phyloP scores from a whole-genome alignment of 768 basidiomycete species.

The Lyophyllum semitale region DNA sequence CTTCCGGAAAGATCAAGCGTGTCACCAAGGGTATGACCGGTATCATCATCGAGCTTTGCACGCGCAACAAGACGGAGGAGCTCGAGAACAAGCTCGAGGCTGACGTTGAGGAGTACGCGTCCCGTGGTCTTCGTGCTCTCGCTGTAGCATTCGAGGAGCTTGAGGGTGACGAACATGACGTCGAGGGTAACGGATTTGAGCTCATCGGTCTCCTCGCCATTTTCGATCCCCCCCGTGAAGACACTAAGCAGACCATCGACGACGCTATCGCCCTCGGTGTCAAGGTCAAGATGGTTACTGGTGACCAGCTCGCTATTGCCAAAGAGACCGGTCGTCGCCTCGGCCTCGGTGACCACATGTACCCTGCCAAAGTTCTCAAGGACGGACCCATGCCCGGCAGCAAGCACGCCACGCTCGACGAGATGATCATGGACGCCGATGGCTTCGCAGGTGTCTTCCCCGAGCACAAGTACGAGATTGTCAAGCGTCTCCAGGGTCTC shows the following conservation, averaged over 20 bases:
- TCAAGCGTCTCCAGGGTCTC: slow-evolving; percentile 95
- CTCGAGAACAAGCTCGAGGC: slow-evolving; percentile 88
- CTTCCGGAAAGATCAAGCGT: slow-evolving; percentile 95
- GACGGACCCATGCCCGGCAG: slow-evolving; percentile 88
- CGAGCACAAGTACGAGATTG: slow-evolving; percentile 99
- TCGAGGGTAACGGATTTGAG: slow-evolving; percentile 95
- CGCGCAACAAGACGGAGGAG: slow-evolving; percentile 95
- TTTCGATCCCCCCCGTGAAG: slow-evolving; percentile 96
- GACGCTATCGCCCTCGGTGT: slow-evolving; percentile 95
- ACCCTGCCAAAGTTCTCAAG: slow-evolving; percentile 98
- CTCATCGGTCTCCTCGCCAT: slow-evolving; percentile 96
- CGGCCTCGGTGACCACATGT: slow-evolving; percentile 99
- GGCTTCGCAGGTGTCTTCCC: slow-evolving; percentile 99
- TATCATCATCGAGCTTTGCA: slow-evolving; percentile 96
- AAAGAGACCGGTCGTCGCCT: slow-evolving; percentile 99
- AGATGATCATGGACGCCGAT: slow-evolving; percentile 99
- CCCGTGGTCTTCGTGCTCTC: slow-evolving; percentile 95
- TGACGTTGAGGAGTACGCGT: slow-evolving; percentile 95
- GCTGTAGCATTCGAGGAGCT: slow-evolving; percentile 96
- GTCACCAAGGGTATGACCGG: slow-evolving; percentile 99
- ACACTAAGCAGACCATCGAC: slow-evolving; percentile 99
- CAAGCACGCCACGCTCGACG: slow-evolving; percentile 84
- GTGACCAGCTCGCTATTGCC: slow-evolving; percentile 98
- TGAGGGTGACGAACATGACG: slow-evolving; percentile 78
- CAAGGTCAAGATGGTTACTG: slow-evolving; percentile 99